Evolutionary conservation across 2,329 filamentous ascomycete genomes (phyloP).

Genomic region (Ophiocordyceps robertsii): DNA sequence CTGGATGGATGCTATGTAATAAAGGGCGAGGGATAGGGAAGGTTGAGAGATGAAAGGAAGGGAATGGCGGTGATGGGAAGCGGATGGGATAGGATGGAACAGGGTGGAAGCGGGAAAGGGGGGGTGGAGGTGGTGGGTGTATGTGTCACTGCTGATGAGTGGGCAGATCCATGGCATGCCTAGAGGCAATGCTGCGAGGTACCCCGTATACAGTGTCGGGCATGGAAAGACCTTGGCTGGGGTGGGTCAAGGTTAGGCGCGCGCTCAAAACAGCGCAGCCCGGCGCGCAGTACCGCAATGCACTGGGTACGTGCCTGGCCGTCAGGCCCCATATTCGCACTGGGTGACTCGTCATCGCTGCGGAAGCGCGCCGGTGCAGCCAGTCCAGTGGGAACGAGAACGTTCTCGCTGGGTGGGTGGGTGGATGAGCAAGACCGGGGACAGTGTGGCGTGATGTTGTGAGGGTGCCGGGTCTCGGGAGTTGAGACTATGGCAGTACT

Average conservation of each 20-base stretch:
- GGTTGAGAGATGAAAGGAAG: slow-evolving; percentile 6
- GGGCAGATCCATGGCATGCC: too few relatives aligned
- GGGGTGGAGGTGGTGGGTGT: slow-evolving; percentile 7
- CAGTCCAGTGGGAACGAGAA: background rate
- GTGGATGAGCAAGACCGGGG: background rate
- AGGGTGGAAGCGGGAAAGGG: slow-evolving; percentile 16
- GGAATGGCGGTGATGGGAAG: slow-evolving; percentile 22
- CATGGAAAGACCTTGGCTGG: slow-evolving; percentile 1
- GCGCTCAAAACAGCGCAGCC: background rate
- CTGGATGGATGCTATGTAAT: slow-evolving; percentile 7
- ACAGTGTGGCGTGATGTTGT: background rate
- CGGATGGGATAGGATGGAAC: slow-evolving; percentile 19
- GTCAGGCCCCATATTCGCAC: background rate
- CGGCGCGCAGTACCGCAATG: background rate
- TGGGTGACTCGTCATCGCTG: slow-evolving; percentile 2
- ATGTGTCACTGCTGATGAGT: slow-evolving; percentile 8
- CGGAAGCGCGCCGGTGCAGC: background rate
- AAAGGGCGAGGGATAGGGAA: slow-evolving; percentile 11
- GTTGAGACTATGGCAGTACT: too few relatives aligned
- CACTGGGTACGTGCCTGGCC: background rate
- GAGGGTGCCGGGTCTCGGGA: too few relatives aligned
- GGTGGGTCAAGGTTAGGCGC: background rate
- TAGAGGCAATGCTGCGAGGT: background rate
- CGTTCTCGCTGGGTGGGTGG: background rate
- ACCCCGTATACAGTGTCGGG: background rate